phyloP scores from a whole-genome alignment of 2,329 filamentous ascomycete genomes.

The Xylariales sp. region DNA sequence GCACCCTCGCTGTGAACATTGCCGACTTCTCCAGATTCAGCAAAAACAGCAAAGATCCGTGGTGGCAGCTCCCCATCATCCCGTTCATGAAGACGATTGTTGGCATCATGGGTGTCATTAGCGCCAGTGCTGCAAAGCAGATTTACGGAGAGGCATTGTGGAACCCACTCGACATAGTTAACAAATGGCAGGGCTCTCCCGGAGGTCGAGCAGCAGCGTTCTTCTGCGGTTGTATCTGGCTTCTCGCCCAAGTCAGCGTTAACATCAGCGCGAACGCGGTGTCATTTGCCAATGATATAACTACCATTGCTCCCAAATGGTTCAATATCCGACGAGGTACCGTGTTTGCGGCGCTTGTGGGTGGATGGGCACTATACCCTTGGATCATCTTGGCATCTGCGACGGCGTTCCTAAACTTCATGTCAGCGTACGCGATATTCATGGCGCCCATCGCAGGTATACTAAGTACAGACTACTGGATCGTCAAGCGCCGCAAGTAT shows the following conservation, averaged over 20 bases:
- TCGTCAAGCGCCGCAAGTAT: slow-evolving; percentile 27
- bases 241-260: slow-evolving; percentile 35
- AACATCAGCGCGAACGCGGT: slow-evolving; percentile 26
- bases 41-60: slow-evolving; percentile 39
- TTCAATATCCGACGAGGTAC: slow-evolving; percentile 28
- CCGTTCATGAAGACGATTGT: slow-evolving; percentile 42
- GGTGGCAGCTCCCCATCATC: slow-evolving; percentile 43
- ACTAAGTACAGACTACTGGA: slow-evolving; percentile 19
- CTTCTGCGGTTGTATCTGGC: slow-evolving; percentile 23
- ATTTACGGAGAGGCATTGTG: slow-evolving; percentile 42
- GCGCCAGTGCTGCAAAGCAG: slow-evolving; percentile 38
- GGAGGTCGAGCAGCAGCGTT: slow-evolving; percentile 28
- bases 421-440: slow-evolving; percentile 29
- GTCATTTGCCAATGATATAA: slow-evolving; percentile 26
- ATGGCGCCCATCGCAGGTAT: slow-evolving; percentile 26
- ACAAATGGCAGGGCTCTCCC: slow-evolving; percentile 29
- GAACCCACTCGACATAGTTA: slow-evolving; percentile 44
- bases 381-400: slow-evolving; percentile 31
- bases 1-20: slow-evolving; percentile 46
- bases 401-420: slow-evolving; percentile 25
- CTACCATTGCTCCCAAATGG: slow-evolving; percentile 25
- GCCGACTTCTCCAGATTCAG: slow-evolving; percentile 32
- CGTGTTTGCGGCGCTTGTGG: slow-evolving; percentile 24
- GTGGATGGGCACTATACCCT: slow-evolving; percentile 29
- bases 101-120: slow-evolving; percentile 42